Conservation (phyloP, 2,329 filamentous ascomycete genomes). For the Neodidymelliopsis sp. region DNA sequence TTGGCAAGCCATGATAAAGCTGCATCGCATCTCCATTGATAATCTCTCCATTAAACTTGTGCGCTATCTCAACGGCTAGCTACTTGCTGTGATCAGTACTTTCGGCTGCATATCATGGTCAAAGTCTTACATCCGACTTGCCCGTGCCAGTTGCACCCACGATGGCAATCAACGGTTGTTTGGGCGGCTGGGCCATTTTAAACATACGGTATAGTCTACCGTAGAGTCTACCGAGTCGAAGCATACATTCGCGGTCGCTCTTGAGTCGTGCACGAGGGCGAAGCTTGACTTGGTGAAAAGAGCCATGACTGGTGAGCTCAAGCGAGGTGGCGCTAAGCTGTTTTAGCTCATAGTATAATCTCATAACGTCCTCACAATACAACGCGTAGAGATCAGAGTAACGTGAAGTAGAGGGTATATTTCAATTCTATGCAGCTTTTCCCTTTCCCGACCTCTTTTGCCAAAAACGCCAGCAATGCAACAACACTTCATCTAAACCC, state of each 20-base stretch:
- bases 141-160: conserved; percentile 92
- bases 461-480: not conserved
- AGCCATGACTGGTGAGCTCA: conserved; percentile 3
- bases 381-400: too few relatives aligned
- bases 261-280: conserved; percentile 3
- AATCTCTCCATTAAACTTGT: conserved; percentile 85
- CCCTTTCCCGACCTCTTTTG: too few relatives aligned
- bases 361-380: too few relatives aligned
- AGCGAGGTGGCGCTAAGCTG: conserved; percentile 9
- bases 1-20: conserved; percentile 87
- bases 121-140: conserved; percentile 77
- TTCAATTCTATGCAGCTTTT: too few relatives aligned
- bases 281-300: not conserved
- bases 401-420: too few relatives aligned
- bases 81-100: conserved; percentile 56
- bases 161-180: conserved; percentile 74
- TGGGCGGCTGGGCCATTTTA: conserved; percentile 37
- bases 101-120: not conserved
- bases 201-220: conserved; percentile 24
- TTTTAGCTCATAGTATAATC: too few relatives aligned
- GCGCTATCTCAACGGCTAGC: conserved; percentile 89
- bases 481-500: conserved; percentile 12
- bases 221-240: conserved; percentile 28
- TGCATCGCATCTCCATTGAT: conserved; percentile 99
- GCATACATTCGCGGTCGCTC: conserved; percentile 30